Percentiles rank a stretch among this genome's conserved stretches.
phyloP scores from a whole-genome alignment of 768 basidiomycete genomes.

The Trametes meyenii region DNA sequence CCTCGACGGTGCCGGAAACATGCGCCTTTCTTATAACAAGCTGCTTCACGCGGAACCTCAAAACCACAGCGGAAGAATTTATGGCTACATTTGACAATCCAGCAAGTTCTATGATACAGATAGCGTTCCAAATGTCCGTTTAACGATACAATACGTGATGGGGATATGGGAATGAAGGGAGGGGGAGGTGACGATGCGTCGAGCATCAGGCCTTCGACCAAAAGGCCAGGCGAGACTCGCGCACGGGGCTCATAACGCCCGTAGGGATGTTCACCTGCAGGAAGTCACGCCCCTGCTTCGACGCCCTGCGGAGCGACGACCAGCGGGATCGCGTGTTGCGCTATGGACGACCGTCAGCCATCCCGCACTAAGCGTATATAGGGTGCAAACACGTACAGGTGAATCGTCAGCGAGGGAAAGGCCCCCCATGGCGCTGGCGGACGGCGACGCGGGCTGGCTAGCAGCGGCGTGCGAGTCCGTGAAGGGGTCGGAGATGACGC shows the following conservation, averaged over 20 bases:
- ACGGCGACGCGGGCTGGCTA: not conserved
- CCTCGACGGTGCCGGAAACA: no score
- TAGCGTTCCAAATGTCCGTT: no score
- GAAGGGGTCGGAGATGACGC: slow-evolving; percentile 2
- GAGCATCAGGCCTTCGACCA: slow-evolving; percentile 15
- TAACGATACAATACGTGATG: no score
- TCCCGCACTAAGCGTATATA: no score
- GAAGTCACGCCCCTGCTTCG: slow-evolving; percentile 9
- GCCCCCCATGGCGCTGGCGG: not conserved
- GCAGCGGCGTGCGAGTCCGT: slow-evolving; percentile 2
- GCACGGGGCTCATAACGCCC: slow-evolving; percentile 18
- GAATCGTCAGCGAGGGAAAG: not conserved
- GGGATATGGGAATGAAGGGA: no score
- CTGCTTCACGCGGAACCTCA: no score
- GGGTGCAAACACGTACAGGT: not conserved
- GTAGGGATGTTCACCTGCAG: slow-evolving; percentile 23
- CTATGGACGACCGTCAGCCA: not conserved
- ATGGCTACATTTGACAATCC: no score
- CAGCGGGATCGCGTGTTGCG: not conserved
- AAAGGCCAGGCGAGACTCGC: slow-evolving; percentile 11
- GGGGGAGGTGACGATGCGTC: no score
- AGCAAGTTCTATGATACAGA: no score
- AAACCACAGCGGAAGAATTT: no score
- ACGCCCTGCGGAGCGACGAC: slow-evolving; percentile 6
- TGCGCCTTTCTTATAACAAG: no score